Percentiles rank a stretch among this genome's conserved stretches.
phyloP scores from a whole-genome alignment of 106 monocot species.

The Alisma plantagoaquatica region DNA sequence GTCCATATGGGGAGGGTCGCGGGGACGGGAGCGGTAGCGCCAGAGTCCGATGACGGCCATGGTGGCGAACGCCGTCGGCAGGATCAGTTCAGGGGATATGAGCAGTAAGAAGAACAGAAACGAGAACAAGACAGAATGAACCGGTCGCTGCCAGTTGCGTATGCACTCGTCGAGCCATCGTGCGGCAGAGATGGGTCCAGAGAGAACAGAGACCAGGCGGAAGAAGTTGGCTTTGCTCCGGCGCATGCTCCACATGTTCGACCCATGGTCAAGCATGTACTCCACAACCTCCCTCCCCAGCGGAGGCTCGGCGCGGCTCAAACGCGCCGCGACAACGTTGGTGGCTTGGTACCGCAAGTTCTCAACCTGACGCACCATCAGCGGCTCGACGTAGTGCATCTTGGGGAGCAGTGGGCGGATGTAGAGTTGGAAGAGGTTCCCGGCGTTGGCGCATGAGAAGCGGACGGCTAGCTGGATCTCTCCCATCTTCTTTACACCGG shows the following conservation, averaged over 20 bases:
- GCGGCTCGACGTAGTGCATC: constrained; percentile 68
- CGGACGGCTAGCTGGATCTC: not conserved
- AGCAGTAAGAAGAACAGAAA: constrained; percentile 22
- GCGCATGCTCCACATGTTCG: constrained; percentile 78
- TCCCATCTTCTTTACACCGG: not conserved
- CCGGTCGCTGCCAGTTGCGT: constrained; percentile 44
- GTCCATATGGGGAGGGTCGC: constrained; percentile 71
- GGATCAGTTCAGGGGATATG: constrained; percentile 45
- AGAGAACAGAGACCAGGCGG: constrained; percentile 54
- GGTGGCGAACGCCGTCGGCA: constrained; percentile 18
- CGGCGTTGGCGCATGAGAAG: not conserved
- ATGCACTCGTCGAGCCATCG: constrained; percentile 40
- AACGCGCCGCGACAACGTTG: constrained; percentile 45
- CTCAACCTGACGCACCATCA: constrained; percentile 49
- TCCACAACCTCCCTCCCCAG: constrained; percentile 68
- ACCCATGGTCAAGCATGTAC: constrained; percentile 70
- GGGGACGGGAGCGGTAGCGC: constrained; percentile 43
- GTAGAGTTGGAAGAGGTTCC: not conserved
- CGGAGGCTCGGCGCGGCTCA: constrained; percentile 67
- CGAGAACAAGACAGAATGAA: constrained; percentile 22
- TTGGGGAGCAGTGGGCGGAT: constrained; percentile 38
- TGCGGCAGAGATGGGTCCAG: constrained; percentile 22
- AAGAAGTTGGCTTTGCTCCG: constrained; percentile 88
- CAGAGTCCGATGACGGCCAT: constrained; percentile 40
- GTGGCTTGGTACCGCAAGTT: constrained; percentile 58